Conservation (phyloP, 2,329 filamentous ascomycete species). For the Dothideomycetes sp. region DNA sequence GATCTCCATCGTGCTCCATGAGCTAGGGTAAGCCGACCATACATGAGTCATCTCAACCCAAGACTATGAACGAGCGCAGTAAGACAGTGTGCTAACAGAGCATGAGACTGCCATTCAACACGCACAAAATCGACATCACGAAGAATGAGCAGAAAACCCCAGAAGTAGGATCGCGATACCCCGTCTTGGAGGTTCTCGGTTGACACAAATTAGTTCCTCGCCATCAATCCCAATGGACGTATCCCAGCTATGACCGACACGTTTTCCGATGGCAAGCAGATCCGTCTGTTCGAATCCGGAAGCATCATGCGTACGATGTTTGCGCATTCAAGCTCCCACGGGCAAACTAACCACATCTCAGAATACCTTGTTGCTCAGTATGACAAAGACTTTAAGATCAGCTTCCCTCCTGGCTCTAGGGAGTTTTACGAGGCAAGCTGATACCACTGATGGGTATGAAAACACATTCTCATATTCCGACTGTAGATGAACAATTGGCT, state of each 20-base stretch:
- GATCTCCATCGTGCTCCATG: slow-evolving; percentile 74
- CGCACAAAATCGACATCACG: slow-evolving; percentile 57
- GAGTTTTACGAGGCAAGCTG: slow-evolving; percentile 52
- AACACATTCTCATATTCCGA: too few relatives aligned
- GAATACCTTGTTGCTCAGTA: slow-evolving; percentile 74
- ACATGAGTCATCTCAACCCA: neutral
- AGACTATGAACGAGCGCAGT: neutral
- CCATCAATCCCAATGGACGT: slow-evolving; percentile 86
- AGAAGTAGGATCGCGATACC: too few relatives aligned
- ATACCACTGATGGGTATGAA: neutral
- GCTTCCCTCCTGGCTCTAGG: slow-evolving; percentile 58
- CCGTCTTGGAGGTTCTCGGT: too few relatives aligned
- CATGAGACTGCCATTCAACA: slow-evolving; percentile 76
- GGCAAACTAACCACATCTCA: slow-evolving; percentile 15
- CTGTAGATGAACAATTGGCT: slow-evolving; percentile 67
- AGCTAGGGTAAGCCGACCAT: slow-evolving; percentile 47
- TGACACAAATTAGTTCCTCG: too few relatives aligned
- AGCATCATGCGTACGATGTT: slow-evolving; percentile 47
- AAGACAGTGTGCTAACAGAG: neutral
- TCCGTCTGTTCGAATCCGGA: slow-evolving; percentile 73
- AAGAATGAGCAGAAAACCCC: slow-evolving; percentile 73
- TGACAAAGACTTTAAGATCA: slow-evolving; percentile 72
- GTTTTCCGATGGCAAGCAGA: slow-evolving; percentile 59
- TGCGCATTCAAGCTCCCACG: neutral
- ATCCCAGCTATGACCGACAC: slow-evolving; percentile 81